Evolutionary conservation across 2,329 filamentous ascomycete genomes (phyloP), one percentile per base, ranked within the genome.

Genomic region (Botrytis paeoniae): DNA sequence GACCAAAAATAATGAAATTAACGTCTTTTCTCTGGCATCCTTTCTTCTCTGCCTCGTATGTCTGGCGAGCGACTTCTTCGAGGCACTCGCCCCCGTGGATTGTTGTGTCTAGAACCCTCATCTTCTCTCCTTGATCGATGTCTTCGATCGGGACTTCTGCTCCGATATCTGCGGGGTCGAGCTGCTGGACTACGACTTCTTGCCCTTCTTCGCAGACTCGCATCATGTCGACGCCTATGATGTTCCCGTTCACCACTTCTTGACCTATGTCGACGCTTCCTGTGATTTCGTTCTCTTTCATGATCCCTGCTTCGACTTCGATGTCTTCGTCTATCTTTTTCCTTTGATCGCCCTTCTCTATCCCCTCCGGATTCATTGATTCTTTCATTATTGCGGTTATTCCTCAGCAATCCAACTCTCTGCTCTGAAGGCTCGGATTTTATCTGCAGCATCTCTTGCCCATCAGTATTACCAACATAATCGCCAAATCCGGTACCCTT

Each of bases 401-500:
- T 74, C 22, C 71, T 65, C 12, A 77, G 35, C 48, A 78, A 54
- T 5, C 78, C 78, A 32, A 76, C 78, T n/a, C 70, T 73, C 37
- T 78, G 70, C 32, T 72, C 69, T 62, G 22, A 41, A n/a, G 35
- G 60, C 62, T 74, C 71, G 4, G 66, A 45, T 16, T 69, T 72
- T 43, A 73, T 71, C 63, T 73, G 70, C 37, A 43, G 68, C 5
- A 37, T 37, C 14, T 78, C 78, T 48, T 61, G 75, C 48, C 69
- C 77, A 20, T 73, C 66, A 16, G 75, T 69, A 22, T 77, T 80
- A 22, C 78, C 80, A 22, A 80, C 78, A 72, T 79, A 81, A 51
- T 79, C 77, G 16, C 80, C 77, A 76, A 81, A 81, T 9, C 78
- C 76, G 9, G 75, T 79, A 3, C 76, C 77, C 65, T 76, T 78